Evolutionary conservation across 495 filamentous ascomycete species (phyloP), one percentile per base, ranked within the genome.

Genomic region (Penicillium subrubescens): DNA sequence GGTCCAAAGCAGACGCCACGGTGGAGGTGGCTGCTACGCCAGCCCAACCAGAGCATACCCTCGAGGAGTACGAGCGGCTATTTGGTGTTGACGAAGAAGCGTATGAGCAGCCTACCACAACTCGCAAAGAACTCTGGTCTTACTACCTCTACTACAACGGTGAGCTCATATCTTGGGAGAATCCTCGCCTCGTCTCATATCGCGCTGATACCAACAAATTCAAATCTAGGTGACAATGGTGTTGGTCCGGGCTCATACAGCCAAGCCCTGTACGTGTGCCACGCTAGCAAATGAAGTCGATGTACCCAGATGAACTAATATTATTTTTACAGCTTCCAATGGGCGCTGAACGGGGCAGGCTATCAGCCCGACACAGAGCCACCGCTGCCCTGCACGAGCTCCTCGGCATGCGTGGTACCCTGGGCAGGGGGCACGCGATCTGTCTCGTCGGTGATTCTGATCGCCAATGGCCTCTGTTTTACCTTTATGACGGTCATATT

Each of bases 81-180:
- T 82, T 82, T 34, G 71, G 74, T 17, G 72, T 74, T 15, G 73
- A 76, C 51, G 77, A 77, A 59, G 77, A 79, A 53, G 67, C 73
- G 7, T 74, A 73, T 61, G 73, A 75, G 19, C 77, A 81, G 56
- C 81, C 81, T 7, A 82, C 79, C 12, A 83, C 81, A 17, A 81
- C 77, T 0, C 69, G 79, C 29, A 79, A 70, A 59, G 81, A 83
- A 59, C 67, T 83, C 1, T 83, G 80, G 81, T 77, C 79, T 3
- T 83, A 83, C 58, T 83, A 83, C 63, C 78, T 83, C 15, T 81
- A 82, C 56, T 78, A 79, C 54, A 78, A 83, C 55, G 81, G 79
- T 72, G 57, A 52, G 39, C 19, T 35, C 3, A 1, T 39, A 8
- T 3, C 6, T 33, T 15, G 21, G 17, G 15, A 15, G n/a, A 15